phyloP scores from a whole-genome alignment of 2,329 filamentous ascomycete species.

The Drechslera avenae region DNA sequence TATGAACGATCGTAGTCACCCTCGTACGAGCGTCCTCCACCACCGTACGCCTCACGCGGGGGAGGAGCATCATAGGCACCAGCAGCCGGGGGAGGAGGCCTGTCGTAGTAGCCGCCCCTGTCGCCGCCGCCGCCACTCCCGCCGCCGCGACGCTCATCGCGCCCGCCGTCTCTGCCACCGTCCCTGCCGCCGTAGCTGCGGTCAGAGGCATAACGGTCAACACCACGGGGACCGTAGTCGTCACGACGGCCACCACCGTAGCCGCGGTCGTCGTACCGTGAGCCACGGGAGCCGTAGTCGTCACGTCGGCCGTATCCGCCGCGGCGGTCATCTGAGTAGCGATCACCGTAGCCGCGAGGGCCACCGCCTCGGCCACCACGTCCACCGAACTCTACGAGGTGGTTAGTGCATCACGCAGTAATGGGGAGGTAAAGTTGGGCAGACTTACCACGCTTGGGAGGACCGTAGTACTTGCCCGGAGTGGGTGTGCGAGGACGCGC shows the following conservation, averaged over 20 bases:
- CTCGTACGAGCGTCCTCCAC: slow-evolving; percentile 49
- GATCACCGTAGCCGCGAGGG: slow-evolving; percentile 53
- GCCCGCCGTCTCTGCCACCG: slow-evolving; percentile 56
- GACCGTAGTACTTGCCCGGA: slow-evolving; percentile 98
- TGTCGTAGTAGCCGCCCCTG: slow-evolving; percentile 62
- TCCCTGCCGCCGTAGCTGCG: slow-evolving; percentile 60
- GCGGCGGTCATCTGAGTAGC: slow-evolving; percentile 54
- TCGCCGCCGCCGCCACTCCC: slow-evolving; percentile 60
- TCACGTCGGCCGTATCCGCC: slow-evolving; percentile 54
- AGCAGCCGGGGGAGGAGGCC: slow-evolving; percentile 53
- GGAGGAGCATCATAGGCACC: slow-evolving; percentile 44
- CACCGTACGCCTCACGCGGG: slow-evolving; percentile 45
- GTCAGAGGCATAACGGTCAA: slow-evolving; percentile 65
- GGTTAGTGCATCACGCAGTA: slow-evolving; percentile 16
- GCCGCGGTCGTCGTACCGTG: slow-evolving; percentile 50
- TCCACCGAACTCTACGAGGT: slow-evolving; percentile 49
- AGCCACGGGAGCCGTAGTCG: slow-evolving; percentile 52
- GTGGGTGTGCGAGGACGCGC: slow-evolving; percentile 93
- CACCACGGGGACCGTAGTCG: slow-evolving; percentile 47
- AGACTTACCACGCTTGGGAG: slow-evolving; percentile 88
- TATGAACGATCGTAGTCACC: slow-evolving; percentile 55
- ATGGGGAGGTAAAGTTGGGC: not conserved
- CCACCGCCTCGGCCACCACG: slow-evolving; percentile 57
- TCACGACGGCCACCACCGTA: slow-evolving; percentile 62
- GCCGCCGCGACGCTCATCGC: slow-evolving; percentile 51